Percentiles rank a stretch among this genome's conserved stretches.
These are phyloP conservation scores for Cercospora brassicicola DNA, from an alignment of 2,329 filamentous ascomycete species.

Conservation along the genomic window DNA sequence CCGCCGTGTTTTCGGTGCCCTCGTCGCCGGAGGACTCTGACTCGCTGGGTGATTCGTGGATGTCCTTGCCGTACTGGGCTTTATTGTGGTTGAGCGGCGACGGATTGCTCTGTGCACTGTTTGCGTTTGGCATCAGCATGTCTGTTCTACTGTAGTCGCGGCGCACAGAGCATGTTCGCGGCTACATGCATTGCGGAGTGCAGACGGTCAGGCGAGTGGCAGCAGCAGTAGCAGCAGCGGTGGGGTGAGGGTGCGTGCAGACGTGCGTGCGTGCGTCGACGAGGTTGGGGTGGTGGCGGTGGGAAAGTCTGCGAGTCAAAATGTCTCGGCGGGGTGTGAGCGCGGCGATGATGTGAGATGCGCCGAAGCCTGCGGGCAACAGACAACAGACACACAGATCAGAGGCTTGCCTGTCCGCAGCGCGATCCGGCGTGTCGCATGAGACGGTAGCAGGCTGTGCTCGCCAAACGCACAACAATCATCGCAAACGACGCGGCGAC, in stretches of 20 bases:
- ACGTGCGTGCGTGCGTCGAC: slow-evolving; percentile 4
- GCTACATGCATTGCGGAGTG: slow-evolving; percentile 17
- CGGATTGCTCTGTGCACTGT: slow-evolving; percentile 29
- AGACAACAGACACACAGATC: slow-evolving; percentile 6
- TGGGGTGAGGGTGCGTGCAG: slow-evolving; percentile 5
- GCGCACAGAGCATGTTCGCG: slow-evolving; percentile 18
- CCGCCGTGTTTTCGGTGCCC: slow-evolving; percentile 80
- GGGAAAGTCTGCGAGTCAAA: slow-evolving; percentile 16
- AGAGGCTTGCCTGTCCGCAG: background rate
- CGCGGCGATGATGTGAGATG: slow-evolving; percentile 21
- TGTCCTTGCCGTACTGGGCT: slow-evolving; percentile 53
- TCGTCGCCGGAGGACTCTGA: slow-evolving; percentile 70
- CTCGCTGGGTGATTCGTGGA: slow-evolving; percentile 69
- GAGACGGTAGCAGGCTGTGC: background rate
- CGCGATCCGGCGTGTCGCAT: background rate
- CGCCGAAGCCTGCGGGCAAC: background rate
- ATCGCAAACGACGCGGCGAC: background rate
- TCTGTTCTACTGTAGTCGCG: slow-evolving; percentile 14
- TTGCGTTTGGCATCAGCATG: slow-evolving; percentile 30
- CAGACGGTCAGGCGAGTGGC: background rate
- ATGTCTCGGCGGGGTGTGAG: slow-evolving; percentile 16
- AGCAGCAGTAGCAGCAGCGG: slow-evolving; percentile 1
- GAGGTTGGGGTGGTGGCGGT: slow-evolving; percentile 14
- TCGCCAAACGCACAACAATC: background rate
- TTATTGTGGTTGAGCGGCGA: slow-evolving; percentile 38